Evolutionary conservation across 495 filamentous ascomycete genomes (phyloP).

Genomic region (Lasiosphaeris hirsuta): DNA sequence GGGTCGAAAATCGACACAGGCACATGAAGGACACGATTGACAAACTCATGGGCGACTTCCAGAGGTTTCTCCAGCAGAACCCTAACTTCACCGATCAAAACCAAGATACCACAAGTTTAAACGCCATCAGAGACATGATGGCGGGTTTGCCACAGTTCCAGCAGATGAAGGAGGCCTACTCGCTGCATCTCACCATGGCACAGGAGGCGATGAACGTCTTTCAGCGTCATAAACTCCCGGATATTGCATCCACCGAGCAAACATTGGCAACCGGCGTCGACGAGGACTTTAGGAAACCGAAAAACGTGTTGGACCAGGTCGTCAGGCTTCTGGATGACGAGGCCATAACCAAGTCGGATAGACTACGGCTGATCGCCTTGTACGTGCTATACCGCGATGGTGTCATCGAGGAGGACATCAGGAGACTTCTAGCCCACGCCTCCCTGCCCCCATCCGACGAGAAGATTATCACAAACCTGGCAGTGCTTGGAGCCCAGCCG

Average conservation of each 20-base stretch:
- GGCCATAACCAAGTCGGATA: slow-evolving; percentile 61
- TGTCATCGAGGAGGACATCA: slow-evolving; percentile 79
- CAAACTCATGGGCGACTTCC: slow-evolving; percentile 87
- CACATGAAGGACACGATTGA: slow-evolving; percentile 99
- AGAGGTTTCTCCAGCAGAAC: slow-evolving; percentile 84
- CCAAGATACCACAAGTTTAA: slow-evolving; percentile 67
- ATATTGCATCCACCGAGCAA: slow-evolving; percentile 82
- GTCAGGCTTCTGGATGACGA: slow-evolving; percentile 85
- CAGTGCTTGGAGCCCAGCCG: slow-evolving; percentile 74
- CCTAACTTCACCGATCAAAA: slow-evolving; percentile 83
- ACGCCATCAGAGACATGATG: slow-evolving; percentile 95
- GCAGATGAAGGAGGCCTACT: slow-evolving; percentile 90
- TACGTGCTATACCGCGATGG: slow-evolving; percentile 88
- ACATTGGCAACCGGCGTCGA: slow-evolving; percentile 87
- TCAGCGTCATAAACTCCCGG: slow-evolving; percentile 74
- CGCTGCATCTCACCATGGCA: slow-evolving; percentile 95
- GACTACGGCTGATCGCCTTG: slow-evolving; percentile 77
- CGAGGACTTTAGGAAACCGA: slow-evolving; percentile 87
- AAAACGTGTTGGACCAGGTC: slow-evolving; percentile 79
- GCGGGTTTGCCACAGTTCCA: slow-evolving; percentile 92
- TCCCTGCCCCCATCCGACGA: slow-evolving; percentile 69
- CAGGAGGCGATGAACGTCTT: slow-evolving; percentile 95
- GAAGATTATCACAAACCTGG: slow-evolving; percentile 71
- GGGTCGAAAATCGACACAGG: slow-evolving; percentile 86
- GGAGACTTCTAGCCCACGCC: slow-evolving; percentile 81